These are phyloP conservation scores for Kluyveromyces sp. DNA, from an alignment of 1,139 yeast genomes.

Conservation along the genomic window DNA sequence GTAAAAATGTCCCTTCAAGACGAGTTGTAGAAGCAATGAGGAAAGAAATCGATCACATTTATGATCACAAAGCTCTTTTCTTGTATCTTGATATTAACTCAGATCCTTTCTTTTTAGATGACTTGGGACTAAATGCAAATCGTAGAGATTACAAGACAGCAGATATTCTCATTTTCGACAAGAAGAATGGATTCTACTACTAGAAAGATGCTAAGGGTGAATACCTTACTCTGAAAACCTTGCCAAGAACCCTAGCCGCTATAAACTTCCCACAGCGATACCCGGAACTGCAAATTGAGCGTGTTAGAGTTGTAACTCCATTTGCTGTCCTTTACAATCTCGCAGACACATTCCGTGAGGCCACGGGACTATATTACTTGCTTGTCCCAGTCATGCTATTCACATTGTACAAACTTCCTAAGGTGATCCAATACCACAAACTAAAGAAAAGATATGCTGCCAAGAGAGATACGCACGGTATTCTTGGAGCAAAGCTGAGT, in stretches of 20 bases:
- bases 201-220: conserved; percentile 31
- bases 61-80: conserved; percentile 38
- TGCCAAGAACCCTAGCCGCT: conserved; percentile 17
- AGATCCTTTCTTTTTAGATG: conserved; percentile 30
- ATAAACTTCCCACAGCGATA: conserved; percentile 16
- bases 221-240: conserved; percentile 16
- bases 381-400: neutral
- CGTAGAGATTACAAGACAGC: conserved; percentile 38
- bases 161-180: conserved; percentile 36
- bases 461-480: conserved; percentile 19
- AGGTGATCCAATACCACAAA: conserved; percentile 5
- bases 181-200: conserved; percentile 31
- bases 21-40: conserved; percentile 41
- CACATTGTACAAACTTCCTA: neutral
- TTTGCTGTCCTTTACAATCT: conserved; percentile 34
- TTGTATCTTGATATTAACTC: conserved; percentile 48
- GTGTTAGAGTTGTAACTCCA: conserved; percentile 39
- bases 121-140: conserved; percentile 39
- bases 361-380: conserved; percentile 26
- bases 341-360: conserved; percentile 40
- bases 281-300: conserved; percentile 9
- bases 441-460: conserved; percentile 14
- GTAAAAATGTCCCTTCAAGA: conserved; percentile 35
- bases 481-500: conserved; percentile 13
- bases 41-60: conserved; percentile 40